Evolutionary conservation across 805 yeast genomes (phyloP), one percentile per base, ranked within the genome.

Genomic region (Allodekkera sacchari): DNA sequence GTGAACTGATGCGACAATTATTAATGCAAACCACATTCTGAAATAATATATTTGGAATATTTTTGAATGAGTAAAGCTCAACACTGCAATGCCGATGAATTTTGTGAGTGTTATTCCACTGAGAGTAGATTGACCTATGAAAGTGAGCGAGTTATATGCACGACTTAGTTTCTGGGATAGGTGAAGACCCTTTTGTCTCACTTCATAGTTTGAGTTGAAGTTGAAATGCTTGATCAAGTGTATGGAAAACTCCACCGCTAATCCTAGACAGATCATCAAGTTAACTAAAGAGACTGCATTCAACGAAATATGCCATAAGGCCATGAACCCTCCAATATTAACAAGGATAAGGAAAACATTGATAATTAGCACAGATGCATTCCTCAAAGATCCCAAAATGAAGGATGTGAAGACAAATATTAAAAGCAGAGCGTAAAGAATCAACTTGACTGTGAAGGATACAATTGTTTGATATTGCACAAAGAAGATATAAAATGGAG

Each of bases 251-350:
- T 92, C 98, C 22, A 92, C 95, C 2, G 92, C 88, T 22, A 89
- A 61, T 0, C 98, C 98, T 3, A 81, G 77, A 52, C 96, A 89
- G n/a, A 89, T 89, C 22, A 92, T 68, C 34, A 89, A 65, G 45
- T 89, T 89, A 13, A 92, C 97, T 39, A 92, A 62, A 37, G 89
- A 75, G 3, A 89, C 84, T 0, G 96, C 97, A 51, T 89, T 89
- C 29, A 89, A 64, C 1, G 89, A 71, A 17, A 89, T 77, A 1
- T 66, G 69, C 74, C 85, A 77, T 5, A 80, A 11, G 0, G 78
- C 70, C 87, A 89, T 78, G 9, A 79, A 62, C 0, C 95, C 96
- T 3, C 83, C 84, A 35, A 89, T 77, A 50, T 82, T 75, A 22
- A 74, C 58, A 40, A 88, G 50, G 20, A 85, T 76, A 61, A 77